These are phyloP conservation scores for Apiospora malaysiana DNA, from an alignment of 2,329 filamentous ascomycete genomes.

Conservation along the genomic window DNA sequence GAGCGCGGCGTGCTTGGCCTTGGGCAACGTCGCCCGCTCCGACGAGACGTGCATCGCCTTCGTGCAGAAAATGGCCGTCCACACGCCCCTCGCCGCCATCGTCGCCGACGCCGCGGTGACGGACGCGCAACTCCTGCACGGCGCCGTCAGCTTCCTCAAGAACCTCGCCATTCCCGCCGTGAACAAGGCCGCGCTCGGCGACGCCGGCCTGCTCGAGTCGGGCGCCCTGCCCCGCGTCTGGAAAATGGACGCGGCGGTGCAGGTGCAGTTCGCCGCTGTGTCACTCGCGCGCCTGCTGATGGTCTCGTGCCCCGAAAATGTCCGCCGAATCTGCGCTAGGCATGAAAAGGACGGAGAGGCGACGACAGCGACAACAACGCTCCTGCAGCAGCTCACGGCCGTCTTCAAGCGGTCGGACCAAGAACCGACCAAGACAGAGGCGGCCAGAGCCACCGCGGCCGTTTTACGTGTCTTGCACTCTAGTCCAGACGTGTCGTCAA, in stretches of 20 bases:
- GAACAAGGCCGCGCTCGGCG: constrained; percentile 60
- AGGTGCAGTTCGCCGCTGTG: constrained; percentile 65
- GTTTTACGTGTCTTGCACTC: constrained; percentile 63
- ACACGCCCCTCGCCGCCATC: constrained; percentile 51
- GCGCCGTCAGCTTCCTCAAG: constrained; percentile 65
- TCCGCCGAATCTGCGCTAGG: constrained; percentile 34
- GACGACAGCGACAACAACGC: constrained; percentile 32
- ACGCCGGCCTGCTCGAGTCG: constrained; percentile 49
- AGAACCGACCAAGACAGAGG: constrained; percentile 65
- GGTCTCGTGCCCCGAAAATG: constrained; percentile 58
- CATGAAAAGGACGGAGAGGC: constrained; percentile 30
- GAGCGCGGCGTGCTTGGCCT: constrained; percentile 63
- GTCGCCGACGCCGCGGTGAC: constrained; percentile 46
- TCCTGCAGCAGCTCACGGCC: constrained; percentile 45
- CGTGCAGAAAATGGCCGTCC: constrained; percentile 51
- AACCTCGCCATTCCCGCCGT: constrained; percentile 64
- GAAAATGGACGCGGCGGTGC: constrained; percentile 56
- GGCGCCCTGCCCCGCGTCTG: constrained; percentile 57
- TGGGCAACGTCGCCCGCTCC: constrained; percentile 67
- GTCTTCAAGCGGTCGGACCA: constrained; percentile 52
- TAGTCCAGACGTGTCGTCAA: constrained; percentile 35
- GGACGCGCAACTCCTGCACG: constrained; percentile 61
- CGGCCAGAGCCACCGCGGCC: constrained; percentile 57
- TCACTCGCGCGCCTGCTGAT: constrained; percentile 64
- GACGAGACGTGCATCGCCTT: constrained; percentile 59